These are phyloP conservation scores for Penicillium sp. DNA, from an alignment of 2,329 filamentous ascomycete species.

Conservation along the genomic window DNA sequence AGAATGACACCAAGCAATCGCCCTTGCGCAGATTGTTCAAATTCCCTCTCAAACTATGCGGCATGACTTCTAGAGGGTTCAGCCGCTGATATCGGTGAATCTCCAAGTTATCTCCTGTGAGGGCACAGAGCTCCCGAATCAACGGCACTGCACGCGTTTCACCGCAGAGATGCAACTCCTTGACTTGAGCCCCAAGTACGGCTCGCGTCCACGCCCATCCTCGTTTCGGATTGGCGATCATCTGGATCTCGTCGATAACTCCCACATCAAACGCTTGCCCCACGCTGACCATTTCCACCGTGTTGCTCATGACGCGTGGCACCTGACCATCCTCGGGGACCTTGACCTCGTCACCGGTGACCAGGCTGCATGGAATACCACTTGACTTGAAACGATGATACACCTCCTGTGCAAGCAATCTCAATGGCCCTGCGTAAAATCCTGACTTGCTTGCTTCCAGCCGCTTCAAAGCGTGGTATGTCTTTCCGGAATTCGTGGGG, in stretches of 20 bases:
- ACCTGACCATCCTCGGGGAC: constrained; percentile 55
- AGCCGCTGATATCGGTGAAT: constrained; percentile 81
- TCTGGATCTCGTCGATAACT: constrained; percentile 97
- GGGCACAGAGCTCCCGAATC: constrained; percentile 70
- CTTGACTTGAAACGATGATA: constrained; percentile 79
- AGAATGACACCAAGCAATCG: constrained; percentile 86
- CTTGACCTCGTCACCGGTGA: constrained; percentile 88
- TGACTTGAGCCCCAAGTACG: constrained; percentile 76
- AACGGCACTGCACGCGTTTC: constrained; percentile 78
- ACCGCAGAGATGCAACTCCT: constrained; percentile 88
- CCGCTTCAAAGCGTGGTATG: constrained; percentile 83
- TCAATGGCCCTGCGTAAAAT: constrained; percentile 84
- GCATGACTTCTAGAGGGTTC: constrained; percentile 67
- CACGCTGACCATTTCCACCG: constrained; percentile 79
- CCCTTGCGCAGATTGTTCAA: constrained; percentile 72
- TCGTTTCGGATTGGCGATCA: constrained; percentile 75
- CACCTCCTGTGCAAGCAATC: constrained; percentile 89
- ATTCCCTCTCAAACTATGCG: constrained; percentile 58
- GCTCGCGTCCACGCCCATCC: constrained; percentile 96
- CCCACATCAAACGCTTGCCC: constrained; percentile 69
- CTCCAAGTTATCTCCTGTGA: constrained; percentile 74
- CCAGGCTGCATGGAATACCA: constrained; percentile 68
- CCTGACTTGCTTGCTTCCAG: constrained; percentile 71
- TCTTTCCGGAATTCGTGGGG: constrained; percentile 97
- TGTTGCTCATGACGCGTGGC: constrained; percentile 69